These are phyloP conservation scores for Xylariaceae sp. DNA, from an alignment of 2,329 filamentous ascomycete species.

Conservation along the genomic window DNA sequence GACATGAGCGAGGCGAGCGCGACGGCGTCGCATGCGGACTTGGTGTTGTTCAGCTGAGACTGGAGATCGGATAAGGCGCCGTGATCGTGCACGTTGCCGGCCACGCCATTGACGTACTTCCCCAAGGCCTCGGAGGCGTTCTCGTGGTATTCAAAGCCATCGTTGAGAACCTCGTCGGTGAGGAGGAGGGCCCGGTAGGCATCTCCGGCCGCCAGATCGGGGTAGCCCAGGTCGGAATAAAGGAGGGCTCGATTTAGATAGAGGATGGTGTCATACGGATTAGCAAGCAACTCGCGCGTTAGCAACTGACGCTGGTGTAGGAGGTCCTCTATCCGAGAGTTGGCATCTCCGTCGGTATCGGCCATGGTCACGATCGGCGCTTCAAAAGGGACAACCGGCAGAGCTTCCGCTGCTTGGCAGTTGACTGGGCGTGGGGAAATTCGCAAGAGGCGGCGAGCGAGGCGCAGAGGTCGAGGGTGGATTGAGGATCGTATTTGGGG, in stretches of 20 bases:
- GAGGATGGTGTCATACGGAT: conserved; percentile 57
- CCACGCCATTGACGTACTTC: conserved; percentile 32
- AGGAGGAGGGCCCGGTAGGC: conserved; percentile 86
- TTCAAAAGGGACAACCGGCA: neutral
- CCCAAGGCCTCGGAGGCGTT: conserved; percentile 51
- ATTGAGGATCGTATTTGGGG: no score
- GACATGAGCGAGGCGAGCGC: conserved; percentile 46
- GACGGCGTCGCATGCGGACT: conserved; percentile 32
- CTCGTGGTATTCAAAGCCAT: conserved; percentile 78
- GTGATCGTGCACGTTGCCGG: conserved; percentile 43
- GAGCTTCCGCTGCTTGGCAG: neutral
- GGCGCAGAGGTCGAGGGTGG: neutral
- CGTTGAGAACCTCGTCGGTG: conserved; percentile 71
- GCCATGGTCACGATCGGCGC: conserved; percentile 10
- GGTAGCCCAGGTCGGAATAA: conserved; percentile 72
- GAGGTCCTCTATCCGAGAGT: conserved; percentile 39
- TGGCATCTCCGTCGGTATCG: conserved; percentile 32
- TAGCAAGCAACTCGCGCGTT: conserved; percentile 48
- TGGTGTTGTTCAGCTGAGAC: conserved; percentile 30
- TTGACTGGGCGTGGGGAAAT: neutral
- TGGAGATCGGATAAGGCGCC: conserved; percentile 36
- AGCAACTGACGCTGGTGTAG: conserved; percentile 51
- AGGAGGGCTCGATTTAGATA: conserved; percentile 65
- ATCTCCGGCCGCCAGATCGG: conserved; percentile 83
- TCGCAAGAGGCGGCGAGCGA: conserved; percentile 4